Evolutionary conservation across 75 land plant genomes (phyloP), one percentile per base, ranked within the genome.

Genomic region (Sequoiadendron giganteum): DNA sequence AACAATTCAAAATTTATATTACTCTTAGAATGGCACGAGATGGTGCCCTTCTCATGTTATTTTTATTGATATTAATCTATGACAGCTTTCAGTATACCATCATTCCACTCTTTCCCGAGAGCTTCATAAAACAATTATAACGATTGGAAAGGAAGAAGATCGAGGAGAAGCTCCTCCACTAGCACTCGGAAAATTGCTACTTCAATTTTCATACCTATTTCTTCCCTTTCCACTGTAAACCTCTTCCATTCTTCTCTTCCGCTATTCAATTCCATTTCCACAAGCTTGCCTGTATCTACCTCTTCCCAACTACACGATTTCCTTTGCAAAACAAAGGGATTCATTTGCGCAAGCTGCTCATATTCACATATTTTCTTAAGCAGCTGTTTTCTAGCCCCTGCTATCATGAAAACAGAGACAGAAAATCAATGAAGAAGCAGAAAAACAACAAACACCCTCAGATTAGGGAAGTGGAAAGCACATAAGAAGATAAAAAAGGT

Each of bases 301-400:
- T n/a, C n/a, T n/a, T n/a, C n/a, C n/a, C n/a, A n/a, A n/a, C n/a
- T n/a, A n/a, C n/a, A n/a, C n/a, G n/a, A n/a, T n/a, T 18, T 80
- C 28, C 43, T 43, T 25, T 80, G 48, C 83, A 80, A 80, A 43
- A 80, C 47, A 80, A 80, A 28, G 4, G 83, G 49, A 45, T 81
- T 48, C 83, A 81, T 81, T 48, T 81, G 14, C 10, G 83, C 83
- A 45, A 81, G 83, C 83, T 81, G 28, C 25, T 81, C 83, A 45
- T 81, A 81, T 25, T 45, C 83, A 43, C 48, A 21, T 14, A 81
- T 81, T 15, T 81, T 81, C 40, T 45, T 45, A 81, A 81, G 49
- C 18, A 81, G n/a, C 30, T 81, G 83, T 2, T 45, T 43, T 81
- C 48, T 81, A 28, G 83, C 83, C 30, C 49, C 83, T 81, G 52